Base-by-base conservation (phyloP, 139 green algal species). In the Pleodorina starrii region DNA sequence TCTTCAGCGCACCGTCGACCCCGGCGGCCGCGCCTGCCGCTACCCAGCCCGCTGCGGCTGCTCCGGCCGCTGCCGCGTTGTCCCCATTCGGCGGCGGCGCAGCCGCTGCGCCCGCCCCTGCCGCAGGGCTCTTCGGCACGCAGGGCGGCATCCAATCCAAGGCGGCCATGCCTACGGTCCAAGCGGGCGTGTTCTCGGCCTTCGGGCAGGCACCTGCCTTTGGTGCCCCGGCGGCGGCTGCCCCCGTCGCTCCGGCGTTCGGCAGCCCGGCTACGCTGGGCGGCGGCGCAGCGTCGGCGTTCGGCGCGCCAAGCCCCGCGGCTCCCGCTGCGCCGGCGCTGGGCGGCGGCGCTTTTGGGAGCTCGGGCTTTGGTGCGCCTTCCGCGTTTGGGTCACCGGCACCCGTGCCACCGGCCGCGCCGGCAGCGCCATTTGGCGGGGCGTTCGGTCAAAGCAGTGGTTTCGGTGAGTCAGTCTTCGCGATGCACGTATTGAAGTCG, bases 351-450 rank as follows among this genome's bases (percentile, higher is more conserved):
- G 1, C 44, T 1, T 79, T 74, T 32, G 63, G 63, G 25, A 32
- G 32, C 35, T 9, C 42, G 0, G 51, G 69, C 36, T 89, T 89
- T 69, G 84, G 84, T 1, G 69, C 68, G 38, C 84, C 46, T 0
- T 11, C 48, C 3, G 71, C 59, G 16, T 89, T 89, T 44, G 84
- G 84, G 4, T 82, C 68, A 29, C 84, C 84, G 5, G 82, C 82
- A 9, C 82, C 82, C 2, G 32, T 88, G 19, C 21, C 66, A 4
- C 82, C 82, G 0, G 82, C 82, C 1, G 63, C 82, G 0, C 32
- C 82, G 12, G 63, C 66, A 23, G 25, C 81, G 10, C 81, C 82
- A 27, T 88, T 88, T 36, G 82, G 63, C 1, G 35, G 19, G 2
- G 82, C 32, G 17, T 88, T 88, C 51, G 82, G 82, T 0, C 66